These are phyloP conservation scores for Podospora tetraspora DNA, from an alignment of 495 filamentous ascomycete species.

Conservation along the genomic window DNA sequence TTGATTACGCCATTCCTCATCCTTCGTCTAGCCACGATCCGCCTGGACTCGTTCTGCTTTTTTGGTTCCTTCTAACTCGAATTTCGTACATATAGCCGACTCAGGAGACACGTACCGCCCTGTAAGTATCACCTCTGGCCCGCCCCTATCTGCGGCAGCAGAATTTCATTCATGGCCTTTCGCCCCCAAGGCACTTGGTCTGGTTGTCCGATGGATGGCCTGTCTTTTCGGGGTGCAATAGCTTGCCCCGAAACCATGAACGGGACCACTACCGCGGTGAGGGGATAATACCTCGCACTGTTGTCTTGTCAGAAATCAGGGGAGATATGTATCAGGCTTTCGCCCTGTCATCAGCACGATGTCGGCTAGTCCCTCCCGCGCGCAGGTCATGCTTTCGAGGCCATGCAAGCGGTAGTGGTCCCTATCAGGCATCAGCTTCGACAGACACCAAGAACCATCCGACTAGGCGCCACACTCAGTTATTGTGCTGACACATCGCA, in stretches of 20 bases:
- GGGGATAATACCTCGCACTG: neutral
- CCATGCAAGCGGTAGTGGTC: neutral
- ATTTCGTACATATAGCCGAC: slow-evolving; percentile 38
- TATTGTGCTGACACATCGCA: slow-evolving; percentile 45
- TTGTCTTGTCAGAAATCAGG: neutral
- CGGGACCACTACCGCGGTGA: neutral
- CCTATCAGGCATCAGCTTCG: neutral
- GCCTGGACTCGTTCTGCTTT: slow-evolving; percentile 15
- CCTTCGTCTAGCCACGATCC: slow-evolving; percentile 19
- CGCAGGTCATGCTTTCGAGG: neutral
- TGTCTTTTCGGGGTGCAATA: neutral
- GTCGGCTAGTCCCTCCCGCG: neutral
- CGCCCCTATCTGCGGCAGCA: neutral
- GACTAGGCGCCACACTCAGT: neutral
- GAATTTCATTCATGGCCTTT: neutral
- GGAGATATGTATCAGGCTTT: neutral
- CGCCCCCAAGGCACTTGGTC: neutral
- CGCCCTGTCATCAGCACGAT: neutral
- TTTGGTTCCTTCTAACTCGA: slow-evolving; percentile 36
- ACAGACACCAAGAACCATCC: neutral
- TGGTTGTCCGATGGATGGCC: neutral
- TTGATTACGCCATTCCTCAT: slow-evolving; percentile 14
- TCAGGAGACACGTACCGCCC: slow-evolving; percentile 50
- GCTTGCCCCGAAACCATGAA: neutral
- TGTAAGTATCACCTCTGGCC: slow-evolving; percentile 35